These are phyloP conservation scores for Microdochium trichocladiopsis DNA, from an alignment of 2,329 filamentous ascomycete species.

Conservation along the genomic window DNA sequence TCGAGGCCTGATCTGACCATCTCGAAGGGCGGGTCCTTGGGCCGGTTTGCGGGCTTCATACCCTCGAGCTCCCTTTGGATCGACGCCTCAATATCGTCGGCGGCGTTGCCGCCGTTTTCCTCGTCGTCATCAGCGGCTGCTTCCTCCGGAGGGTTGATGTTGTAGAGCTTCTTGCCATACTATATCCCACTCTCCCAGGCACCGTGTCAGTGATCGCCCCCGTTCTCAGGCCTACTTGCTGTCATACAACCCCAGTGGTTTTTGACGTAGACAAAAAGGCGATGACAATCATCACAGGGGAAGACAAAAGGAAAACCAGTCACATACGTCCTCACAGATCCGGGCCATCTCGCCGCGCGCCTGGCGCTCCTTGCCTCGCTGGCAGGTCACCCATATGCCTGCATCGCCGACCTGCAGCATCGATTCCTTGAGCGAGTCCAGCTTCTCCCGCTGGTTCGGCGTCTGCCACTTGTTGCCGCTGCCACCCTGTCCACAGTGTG, in stretches of 20 bases:
- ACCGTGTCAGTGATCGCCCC: too few relatives aligned
- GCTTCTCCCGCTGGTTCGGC: slow-evolving; percentile 47
- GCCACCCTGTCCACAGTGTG: slow-evolving; percentile 31
- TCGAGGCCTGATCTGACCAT: slow-evolving; percentile 49
- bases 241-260: too few relatives aligned
- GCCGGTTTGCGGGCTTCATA: slow-evolving; percentile 40
- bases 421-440: slow-evolving; percentile 24
- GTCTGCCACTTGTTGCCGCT: slow-evolving; percentile 55
- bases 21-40: slow-evolving; percentile 42
- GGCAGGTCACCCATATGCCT: slow-evolving; percentile 74
- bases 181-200: slow-evolving; percentile 19
- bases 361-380: slow-evolving; percentile 62
- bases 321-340: slow-evolving; percentile 58
- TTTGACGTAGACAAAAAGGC: too few relatives aligned
- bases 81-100: slow-evolving; percentile 60
- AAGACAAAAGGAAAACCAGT: neutral
- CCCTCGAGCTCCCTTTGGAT: slow-evolving; percentile 65
- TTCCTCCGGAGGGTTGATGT: slow-evolving; percentile 29
- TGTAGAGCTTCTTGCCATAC: slow-evolving; percentile 60
- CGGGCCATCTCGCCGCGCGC: slow-evolving; percentile 60
- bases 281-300: neutral
- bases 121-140: slow-evolving; percentile 32
- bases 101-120: slow-evolving; percentile 23
- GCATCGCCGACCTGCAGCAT: slow-evolving; percentile 59
- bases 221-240: too few relatives aligned